These are phyloP conservation scores for Cercospora janseana DNA, from an alignment of 2,329 filamentous ascomycete genomes.

Conservation along the genomic window DNA sequence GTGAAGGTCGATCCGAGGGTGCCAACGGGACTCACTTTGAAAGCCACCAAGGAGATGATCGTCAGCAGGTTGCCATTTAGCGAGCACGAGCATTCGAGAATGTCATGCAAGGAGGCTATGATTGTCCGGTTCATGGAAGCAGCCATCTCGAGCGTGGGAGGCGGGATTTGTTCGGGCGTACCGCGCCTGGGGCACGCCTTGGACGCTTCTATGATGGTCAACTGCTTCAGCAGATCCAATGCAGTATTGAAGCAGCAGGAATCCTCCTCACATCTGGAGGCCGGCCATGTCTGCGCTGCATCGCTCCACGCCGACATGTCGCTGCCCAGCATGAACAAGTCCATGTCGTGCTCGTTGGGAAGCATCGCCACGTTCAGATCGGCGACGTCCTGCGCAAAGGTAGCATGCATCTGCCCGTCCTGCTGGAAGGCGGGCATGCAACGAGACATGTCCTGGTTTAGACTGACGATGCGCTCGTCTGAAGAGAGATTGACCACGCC, in stretches of 20 bases:
- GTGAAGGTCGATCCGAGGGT: not conserved
- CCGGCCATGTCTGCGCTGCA: not conserved
- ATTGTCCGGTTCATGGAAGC: slow-evolving; percentile 6
- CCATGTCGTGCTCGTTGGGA: slow-evolving; percentile 3
- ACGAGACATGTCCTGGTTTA: not conserved
- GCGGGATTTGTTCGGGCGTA: slow-evolving; percentile 7
- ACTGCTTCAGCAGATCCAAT: slow-evolving; percentile 1
- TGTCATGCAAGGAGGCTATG: slow-evolving; percentile 1
- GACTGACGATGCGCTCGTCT: not conserved
- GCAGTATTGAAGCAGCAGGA: slow-evolving; percentile 8
- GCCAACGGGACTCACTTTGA: slow-evolving; percentile 1
- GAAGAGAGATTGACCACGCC: slow-evolving; percentile 2
- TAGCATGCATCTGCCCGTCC: not conserved
- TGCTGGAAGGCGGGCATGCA: not conserved
- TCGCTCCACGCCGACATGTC: slow-evolving; percentile 3
- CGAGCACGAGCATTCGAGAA: slow-evolving; percentile 8
- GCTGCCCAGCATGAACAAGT: slow-evolving; percentile 6
- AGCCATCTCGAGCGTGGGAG: slow-evolving; percentile 11
- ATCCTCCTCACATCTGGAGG: slow-evolving; percentile 2
- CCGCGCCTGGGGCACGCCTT: slow-evolving; percentile 7
- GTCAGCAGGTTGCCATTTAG: slow-evolving; percentile 9
- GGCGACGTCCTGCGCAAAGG: not conserved
- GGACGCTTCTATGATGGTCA: slow-evolving; percentile 5
- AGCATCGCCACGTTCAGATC: not conserved
- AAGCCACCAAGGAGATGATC: slow-evolving; percentile 7